Conservation (phyloP, 768 basidiomycete genomes). For the Mrakia blollopis region DNA sequence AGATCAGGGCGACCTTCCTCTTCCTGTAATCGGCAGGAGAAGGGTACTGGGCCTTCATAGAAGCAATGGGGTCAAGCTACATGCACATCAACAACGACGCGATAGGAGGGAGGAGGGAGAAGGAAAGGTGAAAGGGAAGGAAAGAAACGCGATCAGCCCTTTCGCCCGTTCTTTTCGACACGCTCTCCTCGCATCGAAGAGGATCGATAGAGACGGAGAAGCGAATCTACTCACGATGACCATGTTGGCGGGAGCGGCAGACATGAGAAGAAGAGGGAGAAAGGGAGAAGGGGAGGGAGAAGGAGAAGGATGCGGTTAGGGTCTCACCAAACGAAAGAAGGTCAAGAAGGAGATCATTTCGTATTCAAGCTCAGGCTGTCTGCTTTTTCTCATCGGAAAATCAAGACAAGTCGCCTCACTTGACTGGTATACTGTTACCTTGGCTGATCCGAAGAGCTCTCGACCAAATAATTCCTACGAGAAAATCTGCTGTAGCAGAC, state of each 20-base stretch:
- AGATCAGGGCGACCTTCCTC: constrained; percentile 89
- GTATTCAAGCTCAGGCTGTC: too few relatives aligned
- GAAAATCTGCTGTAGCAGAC: too few relatives aligned
- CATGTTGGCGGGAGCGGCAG: constrained; percentile 11
- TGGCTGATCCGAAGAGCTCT: too few relatives aligned
- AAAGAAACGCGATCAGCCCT: not conserved
- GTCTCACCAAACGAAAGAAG: not conserved
- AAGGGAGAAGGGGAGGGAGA: not conserved
- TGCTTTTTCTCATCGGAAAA: too few relatives aligned
- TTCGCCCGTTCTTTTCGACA: not conserved
- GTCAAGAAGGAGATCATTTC: too few relatives aligned
- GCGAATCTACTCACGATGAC: not conserved
- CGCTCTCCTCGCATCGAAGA: not conserved
- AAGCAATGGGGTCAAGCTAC: constrained; percentile 24
- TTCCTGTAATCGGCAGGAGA: constrained; percentile 46
- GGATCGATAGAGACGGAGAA: not conserved
- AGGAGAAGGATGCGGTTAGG: not conserved
- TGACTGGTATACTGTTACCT: too few relatives aligned
- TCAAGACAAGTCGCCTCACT: too few relatives aligned
- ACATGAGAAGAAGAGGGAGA: not conserved
- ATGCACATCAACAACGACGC: not conserved
- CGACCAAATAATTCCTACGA: too few relatives aligned
- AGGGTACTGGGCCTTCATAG: constrained; percentile 30
- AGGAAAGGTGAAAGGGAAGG: not conserved
- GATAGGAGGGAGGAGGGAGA: too few relatives aligned